Evolutionary conservation across 2,329 filamentous ascomycete genomes (phyloP).

Genomic region (Paramyrothecium roridum): DNA sequence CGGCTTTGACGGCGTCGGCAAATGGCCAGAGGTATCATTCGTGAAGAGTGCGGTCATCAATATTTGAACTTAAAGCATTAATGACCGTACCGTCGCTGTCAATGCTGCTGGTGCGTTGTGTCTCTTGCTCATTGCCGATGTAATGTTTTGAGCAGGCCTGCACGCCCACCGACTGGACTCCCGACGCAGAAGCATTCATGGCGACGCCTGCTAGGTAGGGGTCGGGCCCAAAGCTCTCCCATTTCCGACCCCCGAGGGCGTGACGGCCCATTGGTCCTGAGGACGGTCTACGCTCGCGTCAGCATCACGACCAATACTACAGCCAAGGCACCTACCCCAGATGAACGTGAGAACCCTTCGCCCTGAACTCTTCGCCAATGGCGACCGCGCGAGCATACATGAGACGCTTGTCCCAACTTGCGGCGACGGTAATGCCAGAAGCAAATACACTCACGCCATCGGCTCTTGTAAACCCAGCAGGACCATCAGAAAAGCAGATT

Average conservation of each 20-base stretch:
- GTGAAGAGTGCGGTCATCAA: constrained; percentile 23
- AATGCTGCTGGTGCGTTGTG: constrained; percentile 53
- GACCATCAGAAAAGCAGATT: background rate
- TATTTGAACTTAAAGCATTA: constrained; percentile 13
- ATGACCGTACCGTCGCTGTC: constrained; percentile 60
- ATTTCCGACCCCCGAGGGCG: constrained; percentile 41
- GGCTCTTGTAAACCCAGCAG: background rate
- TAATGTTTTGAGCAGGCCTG: constrained; percentile 59
- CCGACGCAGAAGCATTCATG: constrained; percentile 56
- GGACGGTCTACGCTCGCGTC: constrained; percentile 67
- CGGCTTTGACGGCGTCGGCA: constrained; percentile 21
- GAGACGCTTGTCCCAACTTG: constrained; percentile 67
- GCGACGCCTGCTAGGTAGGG: constrained; percentile 2
- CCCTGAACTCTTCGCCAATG: constrained; percentile 73
- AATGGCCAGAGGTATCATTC: constrained; percentile 27
- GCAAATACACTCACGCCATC: constrained; percentile 36
- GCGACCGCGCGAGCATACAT: constrained; percentile 65
- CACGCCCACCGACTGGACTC: constrained; percentile 66
- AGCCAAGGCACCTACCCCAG: constrained; percentile 33
- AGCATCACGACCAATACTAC: too few relatives aligned
- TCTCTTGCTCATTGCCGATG: constrained; percentile 26
- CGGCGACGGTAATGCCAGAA: constrained; percentile 56
- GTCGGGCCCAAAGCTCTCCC: constrained; percentile 40
- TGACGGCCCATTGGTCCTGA: constrained; percentile 31
- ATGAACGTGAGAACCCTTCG: constrained; percentile 75